Evolutionary conservation across 495 filamentous ascomycete genomes (phyloP).

Genomic region (Letharia columbiana): DNA sequence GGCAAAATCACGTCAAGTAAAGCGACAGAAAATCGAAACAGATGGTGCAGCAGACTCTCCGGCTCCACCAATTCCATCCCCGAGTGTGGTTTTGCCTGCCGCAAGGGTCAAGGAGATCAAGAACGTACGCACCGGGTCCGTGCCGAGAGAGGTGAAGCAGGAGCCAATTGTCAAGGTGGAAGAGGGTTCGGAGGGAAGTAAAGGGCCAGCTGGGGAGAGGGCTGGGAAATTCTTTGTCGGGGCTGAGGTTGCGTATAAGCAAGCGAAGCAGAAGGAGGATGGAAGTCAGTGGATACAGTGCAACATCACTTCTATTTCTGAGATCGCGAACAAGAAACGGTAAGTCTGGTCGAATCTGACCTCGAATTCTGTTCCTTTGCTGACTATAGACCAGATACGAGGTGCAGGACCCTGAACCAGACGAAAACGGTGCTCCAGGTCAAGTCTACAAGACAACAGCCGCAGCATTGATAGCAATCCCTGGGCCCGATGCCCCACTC

Average conservation of each 20-base stretch:
- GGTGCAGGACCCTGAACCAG: slow-evolving; percentile 88
- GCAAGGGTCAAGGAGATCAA: slow-evolving; percentile 36
- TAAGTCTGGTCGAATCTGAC: slow-evolving; percentile 28
- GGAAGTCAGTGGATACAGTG: slow-evolving; percentile 84
- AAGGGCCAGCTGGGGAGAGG: slow-evolving; percentile 42
- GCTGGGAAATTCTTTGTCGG: slow-evolving; percentile 53
- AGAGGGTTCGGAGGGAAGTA: slow-evolving; percentile 45
- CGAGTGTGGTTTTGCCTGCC: slow-evolving; percentile 35
- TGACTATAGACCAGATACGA: slow-evolving; percentile 57
- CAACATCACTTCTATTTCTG: slow-evolving; percentile 72
- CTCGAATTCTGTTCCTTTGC: slow-evolving; percentile 5
- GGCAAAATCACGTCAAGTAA: slow-evolving; percentile 49
- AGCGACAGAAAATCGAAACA: slow-evolving; percentile 55
- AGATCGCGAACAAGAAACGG: slow-evolving; percentile 76
- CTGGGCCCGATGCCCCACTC: slow-evolving; percentile 47
- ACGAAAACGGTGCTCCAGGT: slow-evolving; percentile 61
- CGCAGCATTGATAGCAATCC: slow-evolving; percentile 76
- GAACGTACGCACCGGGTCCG: slow-evolving; percentile 45
- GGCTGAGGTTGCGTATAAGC: slow-evolving; percentile 81
- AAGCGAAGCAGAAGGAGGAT: slow-evolving; percentile 62
- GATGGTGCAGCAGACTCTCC: slow-evolving; percentile 60
- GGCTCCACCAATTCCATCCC: slow-evolving; percentile 48
- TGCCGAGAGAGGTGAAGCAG: slow-evolving; percentile 38
- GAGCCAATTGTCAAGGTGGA: slow-evolving; percentile 44
- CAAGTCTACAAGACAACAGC: slow-evolving; percentile 73